Conservation (phyloP, 2,329 filamentous ascomycete species). For the Didymella segeticola region DNA sequence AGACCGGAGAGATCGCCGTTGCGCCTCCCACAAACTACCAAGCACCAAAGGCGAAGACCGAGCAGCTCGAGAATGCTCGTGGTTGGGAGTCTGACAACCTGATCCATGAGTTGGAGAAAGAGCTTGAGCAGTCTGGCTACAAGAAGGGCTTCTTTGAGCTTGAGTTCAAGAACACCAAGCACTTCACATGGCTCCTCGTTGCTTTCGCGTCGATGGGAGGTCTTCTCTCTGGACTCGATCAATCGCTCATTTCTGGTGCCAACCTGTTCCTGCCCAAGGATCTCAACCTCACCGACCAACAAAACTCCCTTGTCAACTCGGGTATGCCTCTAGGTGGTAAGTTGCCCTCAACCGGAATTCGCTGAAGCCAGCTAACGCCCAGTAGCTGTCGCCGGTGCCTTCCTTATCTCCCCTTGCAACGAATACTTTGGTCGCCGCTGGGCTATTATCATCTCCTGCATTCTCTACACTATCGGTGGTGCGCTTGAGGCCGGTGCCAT, state of each 20-base stretch:
- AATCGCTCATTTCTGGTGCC: constrained; percentile 75
- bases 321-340: constrained; percentile 70
- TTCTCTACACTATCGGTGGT: constrained; percentile 74
- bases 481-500: constrained; percentile 72
- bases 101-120: constrained; percentile 51
- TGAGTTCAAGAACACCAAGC: constrained; percentile 65
- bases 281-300: constrained; percentile 59
- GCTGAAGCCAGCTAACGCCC: constrained; percentile 9
- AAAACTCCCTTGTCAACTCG: constrained; percentile 72
- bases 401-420: constrained; percentile 71
- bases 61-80: constrained; percentile 41
- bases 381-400: constrained; percentile 69
- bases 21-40: constrained; percentile 31
- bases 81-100: constrained; percentile 55
- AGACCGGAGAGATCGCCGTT: constrained; percentile 30
- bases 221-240: constrained; percentile 74
- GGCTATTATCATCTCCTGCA: constrained; percentile 72
- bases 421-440: constrained; percentile 71
- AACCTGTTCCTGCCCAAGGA: constrained; percentile 70
- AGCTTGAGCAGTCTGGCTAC: constrained; percentile 45
- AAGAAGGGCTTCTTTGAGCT: constrained; percentile 59
- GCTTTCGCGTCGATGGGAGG: constrained; percentile 79
- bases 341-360: neutral
- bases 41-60: constrained; percentile 40
- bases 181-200: constrained; percentile 73